Conservation (phyloP, 2,329 filamentous ascomycete species). For the Colletotrichum paranaense region DNA sequence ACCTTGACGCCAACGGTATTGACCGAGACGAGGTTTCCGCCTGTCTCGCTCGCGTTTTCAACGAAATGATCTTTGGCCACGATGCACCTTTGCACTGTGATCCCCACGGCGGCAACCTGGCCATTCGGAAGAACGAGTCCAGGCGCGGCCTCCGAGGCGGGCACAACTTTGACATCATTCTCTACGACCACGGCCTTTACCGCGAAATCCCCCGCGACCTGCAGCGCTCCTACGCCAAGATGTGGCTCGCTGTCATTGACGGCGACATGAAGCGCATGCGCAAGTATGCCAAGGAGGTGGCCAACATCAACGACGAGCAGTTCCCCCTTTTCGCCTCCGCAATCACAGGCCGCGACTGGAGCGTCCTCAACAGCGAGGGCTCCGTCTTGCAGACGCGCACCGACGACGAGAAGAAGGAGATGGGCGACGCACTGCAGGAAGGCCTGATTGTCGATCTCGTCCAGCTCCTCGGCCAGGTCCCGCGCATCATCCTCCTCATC, state of each 20-base stretch:
- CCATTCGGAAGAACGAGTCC: constrained; percentile 80
- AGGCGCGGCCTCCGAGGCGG: constrained; percentile 61
- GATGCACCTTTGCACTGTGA: constrained; percentile 94
- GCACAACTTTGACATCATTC: constrained; percentile 91
- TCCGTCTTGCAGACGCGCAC: constrained; percentile 71
- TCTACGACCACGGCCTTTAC: constrained; percentile 98
- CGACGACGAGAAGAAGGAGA: constrained; percentile 84
- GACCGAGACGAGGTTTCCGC: constrained; percentile 96
- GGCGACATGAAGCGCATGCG: constrained; percentile 89
- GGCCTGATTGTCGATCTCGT: constrained; percentile 91
- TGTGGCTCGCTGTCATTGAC: constrained; percentile 96
- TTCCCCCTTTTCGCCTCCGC: constrained; percentile 96
- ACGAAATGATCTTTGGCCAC: constrained; percentile 98
- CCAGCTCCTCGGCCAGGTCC: constrained; percentile 87
- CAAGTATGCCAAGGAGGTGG: constrained; percentile 88
- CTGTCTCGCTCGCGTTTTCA: constrained; percentile 91
- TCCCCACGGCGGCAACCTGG: constrained; percentile 95
- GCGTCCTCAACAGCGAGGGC: constrained; percentile 63
- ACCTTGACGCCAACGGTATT: constrained; percentile 86
- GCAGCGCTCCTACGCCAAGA: constrained; percentile 90
- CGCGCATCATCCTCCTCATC: constrained; percentile 91
- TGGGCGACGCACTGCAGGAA: constrained; percentile 85
- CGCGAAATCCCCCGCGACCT: constrained; percentile 86
- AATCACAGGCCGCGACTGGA: constrained; percentile 94
- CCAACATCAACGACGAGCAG: constrained; percentile 87